Evolutionary conservation across 2,329 filamentous ascomycete genomes (phyloP).

Genomic region (Aspergillus vadensis): DNA sequence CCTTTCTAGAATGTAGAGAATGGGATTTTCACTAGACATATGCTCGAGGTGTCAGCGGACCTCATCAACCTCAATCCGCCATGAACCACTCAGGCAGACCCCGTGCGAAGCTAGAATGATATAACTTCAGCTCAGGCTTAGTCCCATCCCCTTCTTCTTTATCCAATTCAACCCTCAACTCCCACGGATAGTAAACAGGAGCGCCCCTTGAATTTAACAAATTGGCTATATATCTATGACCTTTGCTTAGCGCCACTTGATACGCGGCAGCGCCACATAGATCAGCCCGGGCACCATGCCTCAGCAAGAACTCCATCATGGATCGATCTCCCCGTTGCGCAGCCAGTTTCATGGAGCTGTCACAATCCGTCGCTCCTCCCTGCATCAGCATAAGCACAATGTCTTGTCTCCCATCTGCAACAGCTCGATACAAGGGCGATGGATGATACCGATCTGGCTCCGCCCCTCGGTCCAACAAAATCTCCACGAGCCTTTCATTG

Average conservation of each 20-base stretch:
- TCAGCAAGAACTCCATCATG: background rate
- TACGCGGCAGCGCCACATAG: background rate
- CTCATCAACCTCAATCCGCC: too few species aligned
- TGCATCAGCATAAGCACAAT: background rate
- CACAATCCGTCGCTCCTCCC: background rate
- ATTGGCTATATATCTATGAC: background rate
- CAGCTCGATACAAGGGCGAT: background rate
- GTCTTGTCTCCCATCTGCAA: background rate
- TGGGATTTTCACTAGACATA: too few species aligned
- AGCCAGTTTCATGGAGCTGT: background rate
- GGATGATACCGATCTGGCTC: background rate
- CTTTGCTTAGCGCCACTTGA: background rate
- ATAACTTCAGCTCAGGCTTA: too few species aligned
- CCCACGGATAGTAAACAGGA: too few species aligned
- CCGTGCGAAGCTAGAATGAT: too few species aligned
- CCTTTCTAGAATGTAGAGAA: too few species aligned
- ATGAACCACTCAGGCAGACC: too few species aligned
- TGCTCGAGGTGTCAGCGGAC: too few species aligned
- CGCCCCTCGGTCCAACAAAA: background rate
- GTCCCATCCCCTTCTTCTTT: too few species aligned
- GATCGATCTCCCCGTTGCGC: background rate
- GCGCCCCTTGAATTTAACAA: background rate
- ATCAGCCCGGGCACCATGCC: background rate
- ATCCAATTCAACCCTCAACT: too few species aligned
- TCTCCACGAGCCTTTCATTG: background rate